phyloP scores from a whole-genome alignment of 2,329 filamentous ascomycete genomes.

The Aspergillus sp. region DNA sequence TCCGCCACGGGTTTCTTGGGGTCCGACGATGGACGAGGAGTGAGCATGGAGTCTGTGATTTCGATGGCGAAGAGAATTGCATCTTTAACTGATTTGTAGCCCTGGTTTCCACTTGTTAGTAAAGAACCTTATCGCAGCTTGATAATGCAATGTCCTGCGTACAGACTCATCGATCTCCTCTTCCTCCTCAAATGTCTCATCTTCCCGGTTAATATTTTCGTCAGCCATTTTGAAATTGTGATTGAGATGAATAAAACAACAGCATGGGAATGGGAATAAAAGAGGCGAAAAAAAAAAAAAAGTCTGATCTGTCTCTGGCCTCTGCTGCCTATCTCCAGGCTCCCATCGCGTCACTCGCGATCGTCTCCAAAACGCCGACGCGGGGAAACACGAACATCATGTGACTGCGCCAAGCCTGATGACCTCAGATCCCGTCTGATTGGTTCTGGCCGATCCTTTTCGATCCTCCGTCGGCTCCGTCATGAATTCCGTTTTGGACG shows the following conservation, averaged over 20 bases:
- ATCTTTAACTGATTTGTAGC: constrained; percentile 90
- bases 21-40: constrained; percentile 56
- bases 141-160: constrained; percentile 6
- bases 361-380: constrained; percentile 8
- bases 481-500: constrained; percentile 11
- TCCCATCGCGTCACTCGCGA: constrained; percentile 16
- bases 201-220: constrained; percentile 30
- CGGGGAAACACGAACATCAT: constrained; percentile 31
- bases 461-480: constrained; percentile 9
- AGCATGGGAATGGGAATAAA: not conserved
- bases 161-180: constrained; percentile 44
- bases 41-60: constrained; percentile 82
- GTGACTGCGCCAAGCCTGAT: constrained; percentile 25
- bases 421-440: constrained; percentile 21
- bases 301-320: constrained; percentile 1
- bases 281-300: not conserved
- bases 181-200: constrained; percentile 40
- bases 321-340: constrained; percentile 17
- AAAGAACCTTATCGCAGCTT: not conserved
- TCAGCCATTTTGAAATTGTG: constrained; percentile 30
- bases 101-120: constrained; percentile 43
- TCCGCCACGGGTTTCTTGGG: constrained; percentile 75
- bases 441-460: constrained; percentile 13
- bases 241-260: not conserved
- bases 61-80: constrained; percentile 97